Conservation (phyloP, 495 filamentous ascomycete species). For the Penicillium maclennaniae region DNA sequence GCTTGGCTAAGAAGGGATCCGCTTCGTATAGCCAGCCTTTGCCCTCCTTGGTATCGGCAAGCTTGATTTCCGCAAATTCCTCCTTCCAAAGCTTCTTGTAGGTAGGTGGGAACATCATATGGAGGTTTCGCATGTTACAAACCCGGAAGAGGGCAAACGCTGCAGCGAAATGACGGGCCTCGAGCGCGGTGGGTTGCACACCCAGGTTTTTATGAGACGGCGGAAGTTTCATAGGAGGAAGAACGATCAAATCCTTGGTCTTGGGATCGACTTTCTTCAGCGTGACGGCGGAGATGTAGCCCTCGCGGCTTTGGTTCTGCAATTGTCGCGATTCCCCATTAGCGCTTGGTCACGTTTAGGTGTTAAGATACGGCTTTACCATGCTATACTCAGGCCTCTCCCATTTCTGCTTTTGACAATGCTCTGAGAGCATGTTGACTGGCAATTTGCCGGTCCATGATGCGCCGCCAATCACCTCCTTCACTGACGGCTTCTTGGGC, state of each 20-base stretch:
- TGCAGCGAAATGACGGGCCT: slow-evolving; percentile 89
- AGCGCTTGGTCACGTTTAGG: slow-evolving; percentile 1
- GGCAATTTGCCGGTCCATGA: slow-evolving; percentile 98
- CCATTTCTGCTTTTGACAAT: slow-evolving; percentile 94
- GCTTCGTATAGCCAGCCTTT: slow-evolving; percentile 92
- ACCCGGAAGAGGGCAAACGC: slow-evolving; percentile 87
- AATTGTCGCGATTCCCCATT: slow-evolving; percentile 10
- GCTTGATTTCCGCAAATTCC: slow-evolving; percentile 74
- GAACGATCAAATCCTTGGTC: slow-evolving; percentile 65
- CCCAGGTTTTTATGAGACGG: slow-evolving; percentile 65
- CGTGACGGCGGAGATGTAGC: slow-evolving; percentile 74
- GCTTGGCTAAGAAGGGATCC: slow-evolving; percentile 79
- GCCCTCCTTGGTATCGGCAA: slow-evolving; percentile 68
- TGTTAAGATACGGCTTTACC: slow-evolving; percentile 33
- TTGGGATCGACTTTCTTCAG: slow-evolving; percentile 77
- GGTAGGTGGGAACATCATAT: slow-evolving; percentile 88
- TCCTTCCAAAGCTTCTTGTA: slow-evolving; percentile 86
- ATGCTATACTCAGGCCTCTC: slow-evolving; percentile 87
- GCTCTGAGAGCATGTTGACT: slow-evolving; percentile 87
- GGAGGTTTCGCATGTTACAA: slow-evolving; percentile 88
- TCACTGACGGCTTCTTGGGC: slow-evolving; percentile 74
- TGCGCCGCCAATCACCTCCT: slow-evolving; percentile 85
- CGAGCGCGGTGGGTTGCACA: slow-evolving; percentile 68
- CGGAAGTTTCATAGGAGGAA: slow-evolving; percentile 81
- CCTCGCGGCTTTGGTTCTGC: slow-evolving; percentile 52